Evolutionary conservation across 108 stramenopile genomes (phyloP), one percentile per base, ranked within the genome.

Genomic region (Schizochytrium sp.): DNA sequence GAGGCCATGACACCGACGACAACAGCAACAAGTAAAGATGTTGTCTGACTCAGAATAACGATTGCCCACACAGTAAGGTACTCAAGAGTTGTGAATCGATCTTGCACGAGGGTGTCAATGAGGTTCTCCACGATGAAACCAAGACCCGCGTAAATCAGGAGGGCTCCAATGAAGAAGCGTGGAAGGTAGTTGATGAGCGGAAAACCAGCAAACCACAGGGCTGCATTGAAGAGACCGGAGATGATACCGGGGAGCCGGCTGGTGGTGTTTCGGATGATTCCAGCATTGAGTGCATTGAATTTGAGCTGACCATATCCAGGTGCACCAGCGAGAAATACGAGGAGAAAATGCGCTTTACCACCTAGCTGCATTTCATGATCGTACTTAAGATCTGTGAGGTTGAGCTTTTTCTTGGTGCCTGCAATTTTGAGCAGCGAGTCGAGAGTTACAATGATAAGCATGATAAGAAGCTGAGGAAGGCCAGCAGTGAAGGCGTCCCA

Each of bases 161-260:
- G 47, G 15, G 76, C 76, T 7, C 76, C 76, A 13, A 83, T 55
- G 53, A 83, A 83, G 53, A 83, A 83, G 17, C 76, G 47, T 12
- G 76, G 76, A 10, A 83, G 76, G 53, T 83, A 83, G 76, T 83
- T 83, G 76, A 83, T 83, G 53, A 83, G 76, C 10, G 76, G 76
- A 40, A 83, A 83, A 28, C 76, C 76, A 42, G 76, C 76, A 1
- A 83, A 83, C 47, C 47, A 83, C 17, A 83, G 76, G 28, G 28
- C 76, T 10, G 50, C 28, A 53, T 83, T 83, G 3, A 83, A 83
- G 53, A 55, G 50, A 28, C 50, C 76, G 8, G 76, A 47, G 38
- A 83, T 55, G 50, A 83, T 38, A 38, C 76, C 76, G 10, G 76
- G 76, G 50, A 17, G 40, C 10, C 76, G 76, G 15, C 50, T 55